Evolutionary conservation across 768 basidiomycete genomes (phyloP), one percentile per base, ranked within the genome.

Genomic region (Lactarius evosmus): DNA sequence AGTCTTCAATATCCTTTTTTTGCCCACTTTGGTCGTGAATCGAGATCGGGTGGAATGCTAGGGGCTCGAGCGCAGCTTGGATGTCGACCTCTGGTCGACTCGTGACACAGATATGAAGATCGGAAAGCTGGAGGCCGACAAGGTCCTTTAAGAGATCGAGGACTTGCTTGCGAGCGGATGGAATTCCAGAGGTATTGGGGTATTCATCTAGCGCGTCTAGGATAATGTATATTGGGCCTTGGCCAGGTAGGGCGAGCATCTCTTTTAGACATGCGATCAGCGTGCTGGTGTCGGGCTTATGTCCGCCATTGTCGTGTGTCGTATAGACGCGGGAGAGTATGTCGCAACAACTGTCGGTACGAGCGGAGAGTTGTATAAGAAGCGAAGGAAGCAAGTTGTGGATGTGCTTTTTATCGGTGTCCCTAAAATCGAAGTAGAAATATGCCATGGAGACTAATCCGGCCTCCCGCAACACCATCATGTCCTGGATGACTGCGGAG

Each of bases 131-230:
- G 7, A 30, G n/a, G 17, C 8, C 27, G 16, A 44, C 29, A 7
- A 58, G 27, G 25, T 46, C 27, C 38, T 29, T 41, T 7, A 58
- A 4, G n/a, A 58, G 22, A 16, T 25, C 17, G 16, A 58, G 56
- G 17, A 58, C 56, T 19, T 58, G 34, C 7, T 30, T 32, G 7
- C 54, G 54, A 7, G 54, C 29, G 4, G 54, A 17, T 22, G 56
- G 29, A 25, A 40, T 40, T 46, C 40, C 56, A 22, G 40, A 19
- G 16, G 51, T 52, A 40, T 58, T 40, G 11, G 34, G 38, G 19
- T 40, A 58, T 40, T 58, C 56, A 3, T 58, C 40, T 30, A 58
- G 40, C 16, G 56, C 57, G 5, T 46, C 46, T 22, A 46, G 7
- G 46, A 46, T 25, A 4, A 46, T 25, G 46, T 46, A 46, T 11